These are phyloP conservation scores for Hypoxylon trugodes DNA, from an alignment of 495 filamentous ascomycete species.

Conservation along the genomic window DNA sequence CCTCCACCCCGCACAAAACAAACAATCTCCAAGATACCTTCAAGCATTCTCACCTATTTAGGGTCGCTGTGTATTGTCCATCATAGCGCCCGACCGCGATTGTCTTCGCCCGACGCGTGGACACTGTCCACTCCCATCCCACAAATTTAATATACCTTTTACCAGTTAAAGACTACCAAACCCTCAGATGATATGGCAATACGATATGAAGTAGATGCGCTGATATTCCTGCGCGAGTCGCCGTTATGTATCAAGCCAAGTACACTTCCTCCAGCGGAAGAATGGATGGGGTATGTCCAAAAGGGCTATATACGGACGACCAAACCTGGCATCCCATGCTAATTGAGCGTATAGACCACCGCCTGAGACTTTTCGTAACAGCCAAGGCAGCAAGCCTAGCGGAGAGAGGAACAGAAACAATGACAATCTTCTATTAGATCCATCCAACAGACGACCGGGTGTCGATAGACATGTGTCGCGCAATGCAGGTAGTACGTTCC, in stretches of 20 bases:
- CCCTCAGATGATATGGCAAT: constrained; percentile 53
- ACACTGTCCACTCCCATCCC: neutral
- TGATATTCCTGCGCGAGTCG: constrained; percentile 79
- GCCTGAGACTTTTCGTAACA: constrained; percentile 53
- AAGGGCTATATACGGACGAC: neutral
- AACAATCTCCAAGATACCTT: neutral
- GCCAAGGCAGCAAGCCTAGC: constrained; percentile 47
- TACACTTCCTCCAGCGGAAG: constrained; percentile 84
- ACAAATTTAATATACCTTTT: neutral
- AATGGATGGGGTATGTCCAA: constrained; percentile 93
- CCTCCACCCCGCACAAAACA: constrained; percentile 32
- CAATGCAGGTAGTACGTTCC: constrained; percentile 58
- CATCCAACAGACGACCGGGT: constrained; percentile 64
- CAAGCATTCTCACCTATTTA: constrained; percentile 5
- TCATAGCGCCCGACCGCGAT: neutral
- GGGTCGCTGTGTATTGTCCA: neutral
- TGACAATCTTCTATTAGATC: constrained; percentile 54
- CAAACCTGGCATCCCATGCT: constrained; percentile 18
- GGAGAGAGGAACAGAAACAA: constrained; percentile 55
- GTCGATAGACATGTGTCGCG: constrained; percentile 69
- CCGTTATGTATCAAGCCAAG: constrained; percentile 85
- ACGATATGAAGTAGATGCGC: constrained; percentile 81
- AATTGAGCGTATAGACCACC: constrained; percentile 46
- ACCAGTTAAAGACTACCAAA: neutral
- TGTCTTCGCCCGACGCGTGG: neutral